Evolutionary conservation across 352 stramenopile genomes (phyloP).

Genomic region (Phytophthora pinifolia): DNA sequence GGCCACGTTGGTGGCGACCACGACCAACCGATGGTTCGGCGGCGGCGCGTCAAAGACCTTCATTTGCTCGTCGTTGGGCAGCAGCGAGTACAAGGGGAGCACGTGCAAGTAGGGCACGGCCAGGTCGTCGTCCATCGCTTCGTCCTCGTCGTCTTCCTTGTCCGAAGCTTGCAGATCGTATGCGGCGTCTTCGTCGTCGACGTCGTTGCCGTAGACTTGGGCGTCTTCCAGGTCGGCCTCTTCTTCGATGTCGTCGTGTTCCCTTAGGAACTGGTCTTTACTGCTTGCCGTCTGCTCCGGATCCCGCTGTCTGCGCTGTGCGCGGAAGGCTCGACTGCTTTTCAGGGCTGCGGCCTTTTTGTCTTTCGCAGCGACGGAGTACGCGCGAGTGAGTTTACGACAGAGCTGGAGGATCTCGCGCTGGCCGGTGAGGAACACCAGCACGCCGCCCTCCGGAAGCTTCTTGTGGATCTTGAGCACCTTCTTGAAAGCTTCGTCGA

Average conservation of each 20-base stretch:
- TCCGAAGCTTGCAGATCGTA: constrained; percentile 45
- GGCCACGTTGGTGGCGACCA: constrained; percentile 98
- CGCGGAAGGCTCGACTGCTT: constrained; percentile 22
- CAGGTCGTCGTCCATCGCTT: constrained; percentile 74
- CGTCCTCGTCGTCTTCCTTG: constrained; percentile 70
- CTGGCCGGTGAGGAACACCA: constrained; percentile 98
- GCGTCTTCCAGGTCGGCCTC: constrained; percentile 73
- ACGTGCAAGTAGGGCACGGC: constrained; percentile 86
- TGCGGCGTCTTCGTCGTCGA: constrained; percentile 39
- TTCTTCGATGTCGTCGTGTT: constrained; percentile 86
- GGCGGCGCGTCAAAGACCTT: constrained; percentile 86
- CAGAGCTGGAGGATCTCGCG: constrained; percentile 94
- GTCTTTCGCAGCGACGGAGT: constrained; percentile 38
- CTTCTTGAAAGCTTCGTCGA: constrained; percentile 95
- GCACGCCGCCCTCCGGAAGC: constrained; percentile 95
- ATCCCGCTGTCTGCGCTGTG: constrained; percentile 22
- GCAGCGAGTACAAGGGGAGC: constrained; percentile 96
- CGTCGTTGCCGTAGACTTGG: constrained; percentile 56
- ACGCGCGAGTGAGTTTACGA: constrained; percentile 60
- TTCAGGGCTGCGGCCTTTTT: constrained; percentile 37
- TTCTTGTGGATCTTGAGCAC: constrained; percentile 97
- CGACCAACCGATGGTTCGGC: constrained; percentile 91
- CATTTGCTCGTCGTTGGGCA: constrained; percentile 96
- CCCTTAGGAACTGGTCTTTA: constrained; percentile 56
- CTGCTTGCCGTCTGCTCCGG: constrained; percentile 11